phyloP scores from a whole-genome alignment of 257 asterid genomes.

The Fraxinus americana region DNA sequence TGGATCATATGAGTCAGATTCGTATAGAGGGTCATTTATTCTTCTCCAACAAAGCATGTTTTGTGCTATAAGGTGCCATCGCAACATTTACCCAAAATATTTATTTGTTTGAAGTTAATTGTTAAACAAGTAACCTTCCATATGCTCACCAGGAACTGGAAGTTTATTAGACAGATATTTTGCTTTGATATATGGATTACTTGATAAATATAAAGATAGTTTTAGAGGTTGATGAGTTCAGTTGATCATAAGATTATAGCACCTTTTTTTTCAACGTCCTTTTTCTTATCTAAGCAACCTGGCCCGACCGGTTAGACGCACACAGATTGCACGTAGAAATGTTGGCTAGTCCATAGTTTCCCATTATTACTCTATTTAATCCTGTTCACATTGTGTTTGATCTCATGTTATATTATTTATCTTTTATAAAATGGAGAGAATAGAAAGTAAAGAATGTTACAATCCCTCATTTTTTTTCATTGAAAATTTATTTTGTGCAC shows the following conservation, averaged over 20 bases:
- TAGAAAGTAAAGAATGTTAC: background rate
- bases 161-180: background rate
- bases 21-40: background rate
- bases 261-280: background rate
- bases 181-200: background rate
- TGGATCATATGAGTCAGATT: too few relatives aligned
- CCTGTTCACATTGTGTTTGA: background rate
- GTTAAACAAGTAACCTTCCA: background rate
- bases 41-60: background rate
- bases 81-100: background rate
- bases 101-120: background rate
- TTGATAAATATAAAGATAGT: background rate
- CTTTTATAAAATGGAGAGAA: too few relatives aligned
- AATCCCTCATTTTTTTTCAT: background rate
- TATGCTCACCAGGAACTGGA: background rate
- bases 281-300: background rate
- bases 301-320: background rate
- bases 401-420: too few relatives aligned
- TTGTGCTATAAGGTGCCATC: constrained; percentile 5
- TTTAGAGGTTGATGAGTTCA: background rate
- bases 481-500: background rate
- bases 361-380: background rate
- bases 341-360: background rate
- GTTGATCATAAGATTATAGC: background rate
- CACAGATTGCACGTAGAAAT: background rate